phyloP scores from a whole-genome alignment of 73 alveolate species.

The Tetrahymena borealis region DNA sequence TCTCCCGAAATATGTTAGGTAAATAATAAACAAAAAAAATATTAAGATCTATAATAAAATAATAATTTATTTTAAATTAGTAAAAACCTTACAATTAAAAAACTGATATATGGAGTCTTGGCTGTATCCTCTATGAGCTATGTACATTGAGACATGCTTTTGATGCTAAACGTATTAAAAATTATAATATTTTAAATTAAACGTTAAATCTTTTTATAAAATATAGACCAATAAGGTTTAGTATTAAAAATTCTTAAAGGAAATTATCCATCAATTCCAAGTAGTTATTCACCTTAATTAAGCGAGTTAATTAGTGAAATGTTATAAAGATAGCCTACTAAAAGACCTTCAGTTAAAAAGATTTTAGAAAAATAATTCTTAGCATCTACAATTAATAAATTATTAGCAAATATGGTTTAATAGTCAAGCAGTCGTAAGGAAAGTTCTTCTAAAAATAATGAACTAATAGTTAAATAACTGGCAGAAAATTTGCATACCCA shows the following conservation, averaged over 20 bases:
- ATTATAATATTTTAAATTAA: not conserved
- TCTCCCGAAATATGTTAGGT: slow-evolving; percentile 43
- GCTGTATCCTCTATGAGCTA: slow-evolving; percentile 32
- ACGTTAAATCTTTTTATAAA: not conserved
- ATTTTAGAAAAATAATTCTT: slow-evolving; percentile 37
- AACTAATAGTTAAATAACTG: not conserved
- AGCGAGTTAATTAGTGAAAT: not conserved
- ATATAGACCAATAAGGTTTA: not conserved
- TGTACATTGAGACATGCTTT: slow-evolving; percentile 34
- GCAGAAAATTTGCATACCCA: not conserved
- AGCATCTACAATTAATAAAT: slow-evolving; percentile 34
- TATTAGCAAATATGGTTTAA: slow-evolving; percentile 5
- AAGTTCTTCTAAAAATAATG: not conserved
- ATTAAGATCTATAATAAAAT: not conserved
- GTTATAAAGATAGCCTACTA: not conserved
- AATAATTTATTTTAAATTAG: not conserved
- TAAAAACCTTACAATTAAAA: not conserved
- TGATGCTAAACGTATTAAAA: not conserved
- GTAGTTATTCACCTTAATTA: not conserved
- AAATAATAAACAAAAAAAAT: slow-evolving; percentile 8
- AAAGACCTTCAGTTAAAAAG: slow-evolving; percentile 14
- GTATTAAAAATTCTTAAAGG: slow-evolving; percentile 4
- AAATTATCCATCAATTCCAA: not conserved
- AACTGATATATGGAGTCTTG: slow-evolving; percentile 37
- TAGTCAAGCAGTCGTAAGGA: not conserved